Percentiles rank a stretch among this genome's conserved stretches.
Evolutionary conservation across 352 stramenopile genomes (phyloP).

Genomic region (Blastocystis sp.): DNA sequence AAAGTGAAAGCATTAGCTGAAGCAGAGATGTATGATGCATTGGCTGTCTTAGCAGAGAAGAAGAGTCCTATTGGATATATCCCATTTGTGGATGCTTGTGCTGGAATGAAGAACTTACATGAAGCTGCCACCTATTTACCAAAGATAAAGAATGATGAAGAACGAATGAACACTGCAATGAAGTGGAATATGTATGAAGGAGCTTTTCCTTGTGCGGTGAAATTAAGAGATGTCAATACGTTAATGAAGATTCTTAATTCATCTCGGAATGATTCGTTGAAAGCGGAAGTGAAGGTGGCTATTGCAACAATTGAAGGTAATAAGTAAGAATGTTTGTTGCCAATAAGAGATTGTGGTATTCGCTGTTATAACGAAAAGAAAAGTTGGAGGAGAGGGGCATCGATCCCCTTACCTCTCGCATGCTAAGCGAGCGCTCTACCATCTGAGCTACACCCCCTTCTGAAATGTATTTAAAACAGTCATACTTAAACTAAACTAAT

Average conservation of each 20-base stretch:
- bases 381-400: constrained; percentile 59
- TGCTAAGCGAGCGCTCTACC: constrained; percentile 62
- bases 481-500: not conserved
- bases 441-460: constrained; percentile 60
- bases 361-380: not conserved
- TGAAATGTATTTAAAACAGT: not conserved
- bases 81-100: constrained; percentile 50
- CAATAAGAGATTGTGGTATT: not conserved
- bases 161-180: constrained; percentile 36
- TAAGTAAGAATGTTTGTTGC: constrained; percentile 29
- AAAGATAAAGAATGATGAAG: constrained; percentile 39
- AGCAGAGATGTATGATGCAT: constrained; percentile 15
- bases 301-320: constrained; percentile 39
- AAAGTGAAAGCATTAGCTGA: constrained; percentile 55
- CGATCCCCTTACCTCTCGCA: constrained; percentile 62
- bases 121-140: not conserved
- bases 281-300: not conserved
- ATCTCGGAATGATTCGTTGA: not conserved
- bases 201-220: not conserved
- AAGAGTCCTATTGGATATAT: constrained; percentile 53
- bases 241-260: constrained; percentile 38
- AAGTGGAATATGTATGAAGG: constrained; percentile 36
- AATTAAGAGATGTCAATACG: constrained; percentile 6
- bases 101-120: constrained; percentile 7
- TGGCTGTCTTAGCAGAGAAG: constrained; percentile 23